Conservation (phyloP, 352 stramenopile species). For the Pythium monospermum region DNA sequence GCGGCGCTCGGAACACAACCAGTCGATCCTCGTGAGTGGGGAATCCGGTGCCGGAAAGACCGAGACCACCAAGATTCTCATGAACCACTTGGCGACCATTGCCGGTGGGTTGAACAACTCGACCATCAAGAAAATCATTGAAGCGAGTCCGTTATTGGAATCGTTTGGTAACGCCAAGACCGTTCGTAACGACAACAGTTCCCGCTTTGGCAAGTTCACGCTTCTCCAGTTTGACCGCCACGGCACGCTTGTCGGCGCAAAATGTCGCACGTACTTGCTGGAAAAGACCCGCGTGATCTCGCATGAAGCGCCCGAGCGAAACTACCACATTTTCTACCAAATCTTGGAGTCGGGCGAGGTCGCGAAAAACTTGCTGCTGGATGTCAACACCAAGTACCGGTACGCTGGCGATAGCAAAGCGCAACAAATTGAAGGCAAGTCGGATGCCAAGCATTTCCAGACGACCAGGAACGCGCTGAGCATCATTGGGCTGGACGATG, state of each 20-base stretch:
- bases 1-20: constrained; percentile 61
- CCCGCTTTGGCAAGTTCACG: constrained; percentile 97
- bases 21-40: constrained; percentile 83
- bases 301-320: constrained; percentile 90
- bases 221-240: constrained; percentile 90
- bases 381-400: constrained; percentile 44
- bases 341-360: constrained; percentile 50
- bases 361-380: constrained; percentile 42
- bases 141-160: constrained; percentile 98
- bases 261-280: constrained; percentile 95
- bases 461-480: constrained; percentile 66
- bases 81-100: constrained; percentile 83
- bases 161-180: constrained; percentile 98
- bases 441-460: constrained; percentile 76
- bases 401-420: constrained; percentile 67
- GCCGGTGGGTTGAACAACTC: constrained; percentile 82
- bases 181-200: constrained; percentile 96
- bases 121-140: constrained; percentile 96
- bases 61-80: constrained; percentile 93
- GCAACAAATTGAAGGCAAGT: constrained; percentile 66
- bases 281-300: constrained; percentile 96
- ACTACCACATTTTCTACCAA: constrained; percentile 97
- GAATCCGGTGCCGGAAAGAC: constrained; percentile 92
- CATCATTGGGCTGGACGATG: constrained; percentile 76
- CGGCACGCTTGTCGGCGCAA: constrained; percentile 87